Conservation (phyloP, 2,329 filamentous ascomycete genomes). For the Pezicula carpinea region DNA sequence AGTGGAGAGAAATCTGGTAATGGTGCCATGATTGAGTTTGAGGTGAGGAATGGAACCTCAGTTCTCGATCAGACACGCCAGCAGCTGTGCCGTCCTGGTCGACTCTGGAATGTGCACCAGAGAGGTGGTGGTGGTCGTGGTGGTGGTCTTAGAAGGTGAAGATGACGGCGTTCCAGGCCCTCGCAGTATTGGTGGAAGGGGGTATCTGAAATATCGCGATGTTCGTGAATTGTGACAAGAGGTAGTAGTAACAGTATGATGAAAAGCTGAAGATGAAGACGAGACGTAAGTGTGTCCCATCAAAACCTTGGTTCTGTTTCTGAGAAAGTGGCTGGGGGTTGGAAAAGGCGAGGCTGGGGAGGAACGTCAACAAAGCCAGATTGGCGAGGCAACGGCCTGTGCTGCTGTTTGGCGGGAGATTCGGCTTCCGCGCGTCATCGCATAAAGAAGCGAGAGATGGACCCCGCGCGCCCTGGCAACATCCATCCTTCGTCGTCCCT, state of each 20-base stretch:
- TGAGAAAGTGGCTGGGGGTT: conserved; percentile 4
- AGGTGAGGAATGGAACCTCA: conserved; percentile 2
- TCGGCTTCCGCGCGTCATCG: no score
- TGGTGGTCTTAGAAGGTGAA: neutral
- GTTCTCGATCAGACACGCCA: neutral
- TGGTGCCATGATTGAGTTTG: conserved; percentile 22
- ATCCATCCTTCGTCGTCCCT: no score
- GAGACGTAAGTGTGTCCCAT: neutral
- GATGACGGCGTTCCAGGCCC: neutral
- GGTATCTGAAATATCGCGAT: neutral
- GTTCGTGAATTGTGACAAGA: neutral
- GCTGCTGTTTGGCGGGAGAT: no score
- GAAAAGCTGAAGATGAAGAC: neutral
- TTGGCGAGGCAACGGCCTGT: neutral
- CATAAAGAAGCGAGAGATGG: no score
- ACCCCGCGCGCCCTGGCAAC: no score
- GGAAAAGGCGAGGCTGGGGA: neutral
- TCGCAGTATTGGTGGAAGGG: neutral
- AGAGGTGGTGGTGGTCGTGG: neutral
- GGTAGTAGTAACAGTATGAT: neutral
- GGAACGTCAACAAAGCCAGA: neutral
- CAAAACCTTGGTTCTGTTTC: neutral
- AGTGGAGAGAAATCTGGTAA: conserved; percentile 13
- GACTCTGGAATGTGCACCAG: neutral
- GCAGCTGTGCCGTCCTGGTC: neutral